These are phyloP conservation scores for Samsoniella hepiali DNA, from an alignment of 2,329 filamentous ascomycete species.

Conservation along the genomic window DNA sequence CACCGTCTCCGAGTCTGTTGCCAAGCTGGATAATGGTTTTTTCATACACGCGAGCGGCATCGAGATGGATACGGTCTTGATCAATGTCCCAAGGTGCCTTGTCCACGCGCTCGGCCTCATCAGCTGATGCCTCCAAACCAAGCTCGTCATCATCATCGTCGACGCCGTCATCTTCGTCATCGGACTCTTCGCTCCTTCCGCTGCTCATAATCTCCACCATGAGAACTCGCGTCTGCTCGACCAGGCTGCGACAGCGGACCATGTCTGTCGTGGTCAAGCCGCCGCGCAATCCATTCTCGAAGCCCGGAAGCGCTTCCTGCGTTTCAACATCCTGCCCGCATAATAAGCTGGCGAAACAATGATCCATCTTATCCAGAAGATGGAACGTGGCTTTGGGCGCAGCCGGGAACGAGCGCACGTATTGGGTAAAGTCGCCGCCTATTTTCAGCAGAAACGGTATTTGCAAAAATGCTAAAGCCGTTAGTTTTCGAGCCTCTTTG, in stretches of 20 bases:
- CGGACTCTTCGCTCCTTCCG: slow-evolving; percentile 16
- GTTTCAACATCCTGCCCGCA: slow-evolving; percentile 64
- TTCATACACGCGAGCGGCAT: slow-evolving; percentile 75
- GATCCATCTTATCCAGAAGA: slow-evolving; percentile 74
- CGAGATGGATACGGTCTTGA: slow-evolving; percentile 59
- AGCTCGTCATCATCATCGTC: slow-evolving; percentile 38
- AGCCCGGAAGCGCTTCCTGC: slow-evolving; percentile 65
- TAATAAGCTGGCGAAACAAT: slow-evolving; percentile 75
- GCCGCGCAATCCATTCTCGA: slow-evolving; percentile 56
- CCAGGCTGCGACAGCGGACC: slow-evolving; percentile 78
- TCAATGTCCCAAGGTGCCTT: slow-evolving; percentile 38
- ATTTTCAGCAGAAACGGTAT: slow-evolving; percentile 79
- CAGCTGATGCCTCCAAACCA: slow-evolving; percentile 25
- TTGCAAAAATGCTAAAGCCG: slow-evolving; percentile 64
- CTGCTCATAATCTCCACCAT: slow-evolving; percentile 66
- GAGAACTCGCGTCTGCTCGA: slow-evolving; percentile 69
- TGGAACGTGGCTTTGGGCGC: slow-evolving; percentile 64
- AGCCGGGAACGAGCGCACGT: slow-evolving; percentile 66
- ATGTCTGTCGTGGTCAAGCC: slow-evolving; percentile 79
- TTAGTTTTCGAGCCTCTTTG: not conserved
- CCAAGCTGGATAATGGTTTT: slow-evolving; percentile 73
- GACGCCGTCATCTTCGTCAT: slow-evolving; percentile 19
- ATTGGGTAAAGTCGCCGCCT: slow-evolving; percentile 68
- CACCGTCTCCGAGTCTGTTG: slow-evolving; percentile 55
- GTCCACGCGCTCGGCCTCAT: slow-evolving; percentile 27